phyloP scores from a whole-genome alignment of 768 basidiomycete genomes.

The Tulasnella sp. region DNA sequence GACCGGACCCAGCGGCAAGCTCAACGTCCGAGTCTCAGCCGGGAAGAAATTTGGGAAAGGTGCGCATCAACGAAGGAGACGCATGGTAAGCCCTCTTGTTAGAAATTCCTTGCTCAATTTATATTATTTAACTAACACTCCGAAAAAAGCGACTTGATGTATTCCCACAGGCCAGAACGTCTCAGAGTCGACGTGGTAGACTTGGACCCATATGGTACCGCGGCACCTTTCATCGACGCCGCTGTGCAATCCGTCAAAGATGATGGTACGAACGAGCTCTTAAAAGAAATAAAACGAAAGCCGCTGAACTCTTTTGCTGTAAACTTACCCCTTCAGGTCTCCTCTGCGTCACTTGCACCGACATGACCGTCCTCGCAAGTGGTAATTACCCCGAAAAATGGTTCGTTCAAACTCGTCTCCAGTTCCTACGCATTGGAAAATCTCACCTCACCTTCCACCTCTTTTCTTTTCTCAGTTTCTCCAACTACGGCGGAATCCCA shows the following conservation, averaged over 20 bases:
- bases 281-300: conserved; percentile 1
- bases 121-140: not conserved
- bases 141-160: conserved; percentile 72
- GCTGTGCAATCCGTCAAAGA: conserved; percentile 84
- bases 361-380: conserved; percentile 87
- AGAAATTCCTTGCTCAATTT: not conserved
- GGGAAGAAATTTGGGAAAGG: conserved; percentile 39
- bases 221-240: conserved; percentile 92
- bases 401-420: conserved; percentile 36
- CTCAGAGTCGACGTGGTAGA: conserved; percentile 89
- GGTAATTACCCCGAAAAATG: conserved; percentile 96
- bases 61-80: conserved; percentile 85
- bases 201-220: conserved; percentile 95
- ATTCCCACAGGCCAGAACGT: conserved; percentile 66
- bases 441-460: no score
- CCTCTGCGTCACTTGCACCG: conserved; percentile 93
- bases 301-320: not conserved
- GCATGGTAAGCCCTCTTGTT: conserved; percentile 57
- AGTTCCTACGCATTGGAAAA: not conserved
- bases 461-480: conserved; percentile 48
- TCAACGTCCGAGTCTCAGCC: not conserved
- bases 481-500: conserved; percentile 90
- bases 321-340: conserved; percentile 49
- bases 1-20: conserved; percentile 19
- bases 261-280: no score